These are phyloP conservation scores for Fraxinus latifolia DNA, from an alignment of 305 asterid genomes.

Conservation along the genomic window DNA sequence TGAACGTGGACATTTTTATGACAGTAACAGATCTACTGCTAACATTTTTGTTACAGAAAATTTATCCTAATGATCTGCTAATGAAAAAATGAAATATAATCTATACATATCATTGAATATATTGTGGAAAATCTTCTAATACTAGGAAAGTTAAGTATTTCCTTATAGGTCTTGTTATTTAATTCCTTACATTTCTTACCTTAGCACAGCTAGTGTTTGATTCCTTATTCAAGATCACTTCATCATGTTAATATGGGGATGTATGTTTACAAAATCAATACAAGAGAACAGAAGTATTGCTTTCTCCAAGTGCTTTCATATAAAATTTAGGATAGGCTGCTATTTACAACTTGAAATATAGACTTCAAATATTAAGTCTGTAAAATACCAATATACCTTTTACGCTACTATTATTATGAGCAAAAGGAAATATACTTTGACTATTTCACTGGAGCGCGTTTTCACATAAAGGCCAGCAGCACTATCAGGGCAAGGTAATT, in stretches of 20 bases:
- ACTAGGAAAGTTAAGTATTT: background rate
- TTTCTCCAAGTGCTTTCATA: background rate
- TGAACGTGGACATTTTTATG: background rate
- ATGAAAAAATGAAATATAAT: background rate
- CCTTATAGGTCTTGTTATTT: background rate
- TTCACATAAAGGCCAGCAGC: slow-evolving; percentile 85
- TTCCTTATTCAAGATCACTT: background rate
- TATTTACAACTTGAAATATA: background rate
- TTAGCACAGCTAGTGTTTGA: background rate
- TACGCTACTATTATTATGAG: slow-evolving; percentile 25
- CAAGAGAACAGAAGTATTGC: background rate
- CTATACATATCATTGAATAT: background rate
- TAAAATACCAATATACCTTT: slow-evolving; percentile 17
- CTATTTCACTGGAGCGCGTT: slow-evolving; percentile 78
- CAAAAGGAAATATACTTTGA: slow-evolving; percentile 64
- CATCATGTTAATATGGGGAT: background rate
- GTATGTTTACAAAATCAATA: background rate
- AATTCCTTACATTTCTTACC: background rate
- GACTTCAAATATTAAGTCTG: background rate
- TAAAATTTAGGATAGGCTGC: background rate
- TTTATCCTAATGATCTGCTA: background rate
- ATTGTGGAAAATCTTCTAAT: background rate
- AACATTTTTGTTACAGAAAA: background rate
- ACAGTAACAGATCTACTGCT: background rate
- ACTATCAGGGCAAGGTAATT: slow-evolving; percentile 67